Conservation (phyloP, 768 basidiomycete species). For the Auricularia auricula-judae region DNA sequence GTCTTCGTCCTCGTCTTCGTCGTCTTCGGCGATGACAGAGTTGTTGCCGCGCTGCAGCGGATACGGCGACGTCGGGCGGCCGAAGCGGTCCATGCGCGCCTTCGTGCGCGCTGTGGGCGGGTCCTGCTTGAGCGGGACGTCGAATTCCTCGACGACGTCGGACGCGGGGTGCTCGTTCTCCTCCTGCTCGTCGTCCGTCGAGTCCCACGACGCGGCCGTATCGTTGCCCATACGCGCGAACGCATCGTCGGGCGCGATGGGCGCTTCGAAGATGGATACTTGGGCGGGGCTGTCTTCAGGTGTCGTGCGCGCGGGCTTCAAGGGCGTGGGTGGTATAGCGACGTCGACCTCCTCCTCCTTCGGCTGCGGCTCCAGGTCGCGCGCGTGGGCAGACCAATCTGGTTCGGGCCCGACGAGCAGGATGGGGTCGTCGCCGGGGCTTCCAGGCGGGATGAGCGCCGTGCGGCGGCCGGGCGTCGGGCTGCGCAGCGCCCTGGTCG, state of each 20-base stretch:
- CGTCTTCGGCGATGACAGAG: constrained; percentile 10
- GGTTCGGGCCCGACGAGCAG: constrained; percentile 37
- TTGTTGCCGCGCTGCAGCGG: constrained; percentile 19
- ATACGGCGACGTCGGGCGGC: constrained; percentile 59
- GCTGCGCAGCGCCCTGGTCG: background rate
- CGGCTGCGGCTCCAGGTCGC: constrained; percentile 13
- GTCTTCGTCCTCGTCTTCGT: constrained; percentile 5
- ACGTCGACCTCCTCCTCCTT: constrained; percentile 11
- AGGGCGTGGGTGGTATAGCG: constrained; percentile 21
- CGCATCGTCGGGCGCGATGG: constrained; percentile 1
- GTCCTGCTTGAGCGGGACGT: constrained; percentile 51
- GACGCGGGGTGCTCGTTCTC: constrained; percentile 32
- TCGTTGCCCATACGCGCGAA: constrained; percentile 15
- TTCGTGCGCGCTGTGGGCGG: constrained; percentile 49
- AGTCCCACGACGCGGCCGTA: constrained; percentile 11
- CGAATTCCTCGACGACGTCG: constrained; percentile 45
- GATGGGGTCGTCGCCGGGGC: constrained; percentile 67
- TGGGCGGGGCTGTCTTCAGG: constrained; percentile 11
- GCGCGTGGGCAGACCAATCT: background rate
- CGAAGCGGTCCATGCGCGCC: constrained; percentile 46
- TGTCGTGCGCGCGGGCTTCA: constrained; percentile 28
- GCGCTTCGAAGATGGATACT: constrained; percentile 1
- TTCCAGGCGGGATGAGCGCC: constrained; percentile 53
- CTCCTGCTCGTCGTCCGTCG: constrained; percentile 12
- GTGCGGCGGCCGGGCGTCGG: constrained; percentile 51